Evolutionary conservation across 2,329 filamentous ascomycete genomes (phyloP), one percentile per base, ranked within the genome.

Genomic region (Phaeomoniella chlamydospora): DNA sequence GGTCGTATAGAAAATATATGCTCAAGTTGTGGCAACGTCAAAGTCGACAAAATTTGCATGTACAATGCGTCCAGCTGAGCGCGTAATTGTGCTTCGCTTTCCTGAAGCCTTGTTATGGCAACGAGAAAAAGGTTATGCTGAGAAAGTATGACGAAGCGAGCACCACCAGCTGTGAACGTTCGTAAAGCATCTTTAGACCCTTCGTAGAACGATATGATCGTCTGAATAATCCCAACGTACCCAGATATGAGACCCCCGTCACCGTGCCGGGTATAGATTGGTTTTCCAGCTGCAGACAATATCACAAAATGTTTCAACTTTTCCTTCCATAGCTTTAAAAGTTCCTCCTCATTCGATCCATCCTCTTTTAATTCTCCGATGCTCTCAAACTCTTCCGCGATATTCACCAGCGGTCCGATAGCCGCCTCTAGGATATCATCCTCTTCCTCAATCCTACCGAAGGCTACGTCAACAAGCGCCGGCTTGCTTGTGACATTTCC

Each of bases 291-390:
- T 11, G 86, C 88, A 2, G 90, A 96, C 2, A 98, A 65, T 49
- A 98, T 93, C 59, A 98, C 75, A 56, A 94, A 98, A 58, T 98
- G 90, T 58, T 98, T 98, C 43, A 87, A 68, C 61, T 96, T 96
- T 26, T 80, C 74, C 53, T 86, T 90, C 87, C 87, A 98, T 43
- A 77, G 67, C 12, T 65, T 61, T 29, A 94, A 65, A 16, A 84
- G 62, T 33, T 67, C 59, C 33, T 77, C 73, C 63, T 79, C 70
- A 43, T 76, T 73, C 3, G 62, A 60, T 4, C 63, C 65, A 39
- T 69, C 64, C 16, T 56, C 54, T 29, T 63, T 58, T 33, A 70
- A 67, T 4, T 76, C 71, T 1, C 77, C 78, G 29, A 93, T 67
- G 4, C 50, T 42, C 40, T 86, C 78, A 46, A 94, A 93, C 53